Base-by-base conservation (phyloP, 2,329 filamentous ascomycete genomes). In the Microsporum ferrugineum region DNA sequence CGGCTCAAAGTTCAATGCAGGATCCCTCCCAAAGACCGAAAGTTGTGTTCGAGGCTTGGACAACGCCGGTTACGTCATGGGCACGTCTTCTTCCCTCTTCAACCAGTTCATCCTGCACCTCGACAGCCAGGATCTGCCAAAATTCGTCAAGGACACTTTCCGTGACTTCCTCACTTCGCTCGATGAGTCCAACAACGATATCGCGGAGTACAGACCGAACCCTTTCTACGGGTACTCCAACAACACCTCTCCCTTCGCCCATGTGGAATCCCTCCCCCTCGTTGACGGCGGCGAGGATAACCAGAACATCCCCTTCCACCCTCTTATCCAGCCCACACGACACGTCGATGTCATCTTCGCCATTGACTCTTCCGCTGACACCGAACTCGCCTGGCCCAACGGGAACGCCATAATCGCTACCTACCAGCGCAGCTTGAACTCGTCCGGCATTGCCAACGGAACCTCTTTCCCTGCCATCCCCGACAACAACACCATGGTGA, bases 41-140 rank as follows among this genome's bases (percentile, higher is more conserved):
- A 71, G 75, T 33, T 96, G 91, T 69, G 80, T 95, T 14, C 78
- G 81, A 5, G 91, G 91, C 0, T 91, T 91, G 65, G 91, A 96
- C 73, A 91, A 91, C 67, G 82, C 82, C 29, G 89, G 89, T 5
- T 96, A 83, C 69, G 78, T 95, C 31, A 90, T 95, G 84, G 91
- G 91, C 58, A 95, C 91, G 0, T 90, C 87, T 27, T 89, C 86
- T 0, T 87, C 88, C 0, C 79, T 96, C 1, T 96, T 96, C 80
- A 96, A 95, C 75, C 79, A 85, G 67, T 82, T 88, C 67, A 75
- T 95, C 17, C 78, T 91, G 2, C 75, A 83, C 8, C 77, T 92
- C 60, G 81, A 89, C 65, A 72, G 79, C 1, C 70, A 76, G 0
- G 73, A 80, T 38, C 68, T 84, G 5, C 79, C 79, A 1, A 70